A percentile compares a stretch with the other conserved stretches of the same genome.
These are phyloP conservation scores for Cryptococcus hybrid DNA, from an alignment of 1,284 basidiomycete species.

Conservation along the genomic window DNA sequence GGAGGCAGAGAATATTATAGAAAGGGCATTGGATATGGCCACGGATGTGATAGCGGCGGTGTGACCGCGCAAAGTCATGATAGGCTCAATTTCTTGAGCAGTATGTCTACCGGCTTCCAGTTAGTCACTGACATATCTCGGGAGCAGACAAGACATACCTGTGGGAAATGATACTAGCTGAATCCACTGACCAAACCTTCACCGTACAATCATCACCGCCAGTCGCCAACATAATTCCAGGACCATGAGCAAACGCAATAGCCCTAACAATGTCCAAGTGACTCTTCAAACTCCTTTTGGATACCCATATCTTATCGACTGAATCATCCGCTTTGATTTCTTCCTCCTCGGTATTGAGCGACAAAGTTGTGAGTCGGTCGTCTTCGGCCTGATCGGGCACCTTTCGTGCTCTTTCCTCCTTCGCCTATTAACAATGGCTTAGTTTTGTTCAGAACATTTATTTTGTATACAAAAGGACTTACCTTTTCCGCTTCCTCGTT, in stretches of 20 bases:
- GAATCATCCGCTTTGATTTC: constrained; percentile 58
- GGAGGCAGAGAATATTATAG: constrained; percentile 84
- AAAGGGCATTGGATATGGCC: constrained; percentile 72
- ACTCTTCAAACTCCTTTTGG: constrained; percentile 75
- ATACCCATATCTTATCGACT: constrained; percentile 69
- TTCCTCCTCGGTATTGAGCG: constrained; percentile 56
- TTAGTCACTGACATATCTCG: not conserved
- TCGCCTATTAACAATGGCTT: not conserved
- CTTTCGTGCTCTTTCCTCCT: constrained; percentile 8
- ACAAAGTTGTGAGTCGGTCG: constrained; percentile 35
- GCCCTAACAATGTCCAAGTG: constrained; percentile 92
- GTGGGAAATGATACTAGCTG: constrained; percentile 25
- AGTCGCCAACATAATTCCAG: constrained; percentile 76
- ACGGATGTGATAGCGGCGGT: constrained; percentile 87
- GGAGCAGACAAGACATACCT: constrained; percentile 22
- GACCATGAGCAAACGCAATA: constrained; percentile 75
- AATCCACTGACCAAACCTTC: constrained; percentile 72
- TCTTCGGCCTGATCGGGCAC: constrained; percentile 25
- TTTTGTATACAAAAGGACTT: not conserved
- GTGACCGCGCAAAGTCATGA: constrained; percentile 89
- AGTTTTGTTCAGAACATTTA: not conserved
- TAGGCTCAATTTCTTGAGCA: constrained; percentile 79
- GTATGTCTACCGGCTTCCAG: constrained; percentile 46
- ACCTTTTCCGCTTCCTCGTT: constrained; percentile 47
- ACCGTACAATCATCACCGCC: constrained; percentile 94